Conservation (phyloP, 345 rosid species). For the Psidium guajava region DNA sequence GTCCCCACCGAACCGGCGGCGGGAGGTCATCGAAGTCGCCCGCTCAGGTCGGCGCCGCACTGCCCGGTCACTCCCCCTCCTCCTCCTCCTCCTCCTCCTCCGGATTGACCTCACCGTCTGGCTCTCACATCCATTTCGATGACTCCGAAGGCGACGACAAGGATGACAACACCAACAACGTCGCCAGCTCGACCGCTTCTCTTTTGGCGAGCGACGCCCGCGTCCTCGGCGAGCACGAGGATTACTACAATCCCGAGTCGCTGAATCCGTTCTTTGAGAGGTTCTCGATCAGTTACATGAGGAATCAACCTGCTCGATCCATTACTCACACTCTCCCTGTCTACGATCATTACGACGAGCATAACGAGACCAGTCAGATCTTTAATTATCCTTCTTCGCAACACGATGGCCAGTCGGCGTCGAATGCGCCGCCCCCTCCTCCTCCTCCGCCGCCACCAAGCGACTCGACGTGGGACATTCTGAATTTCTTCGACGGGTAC, state of each 20-base stretch:
- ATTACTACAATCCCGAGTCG: conserved; percentile 7
- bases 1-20: neutral
- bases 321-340: neutral
- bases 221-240: conserved; percentile 1
- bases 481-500: conserved; percentile 46
- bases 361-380: neutral
- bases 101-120: conserved; percentile 22
- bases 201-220: neutral
- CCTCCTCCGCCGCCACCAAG: conserved; percentile 40
- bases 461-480: conserved; percentile 49
- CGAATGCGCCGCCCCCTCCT: conserved; percentile 20
- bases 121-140: conserved; percentile 37
- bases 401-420: neutral
- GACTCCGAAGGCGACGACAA: conserved; percentile 36
- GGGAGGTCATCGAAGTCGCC: conserved; percentile 2
- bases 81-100: conserved; percentile 17
- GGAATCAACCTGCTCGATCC: neutral
- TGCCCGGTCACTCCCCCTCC: conserved; percentile 13
- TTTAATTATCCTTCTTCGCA: neutral
- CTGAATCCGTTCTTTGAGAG: neutral
- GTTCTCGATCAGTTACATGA: neutral
- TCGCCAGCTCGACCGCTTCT: neutral
- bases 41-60: neutral
- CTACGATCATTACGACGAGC: conserved; percentile 4
- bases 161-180: neutral